Percentiles rank a stretch among this genome's conserved stretches.
phyloP scores from a whole-genome alignment of 2,329 filamentous ascomycete genomes.

The Venturiaceae sp. region DNA sequence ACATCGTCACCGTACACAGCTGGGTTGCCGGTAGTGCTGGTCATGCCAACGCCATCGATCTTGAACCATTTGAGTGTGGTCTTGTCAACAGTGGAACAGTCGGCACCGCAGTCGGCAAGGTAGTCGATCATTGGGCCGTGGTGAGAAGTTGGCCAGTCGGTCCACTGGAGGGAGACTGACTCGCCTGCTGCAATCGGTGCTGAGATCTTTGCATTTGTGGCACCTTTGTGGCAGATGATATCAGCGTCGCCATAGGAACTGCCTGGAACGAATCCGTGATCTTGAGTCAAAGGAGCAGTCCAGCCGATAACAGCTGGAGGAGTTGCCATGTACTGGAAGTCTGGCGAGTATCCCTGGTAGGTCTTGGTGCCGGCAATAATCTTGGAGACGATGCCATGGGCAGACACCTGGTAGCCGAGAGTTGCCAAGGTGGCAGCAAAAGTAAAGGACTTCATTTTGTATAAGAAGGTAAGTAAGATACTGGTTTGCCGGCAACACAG shows the following conservation, averaged over 20 bases:
- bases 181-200: conserved; percentile 51
- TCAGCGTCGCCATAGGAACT: conserved; percentile 16
- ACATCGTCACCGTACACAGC: conserved; percentile 45
- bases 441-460: conserved; percentile 1
- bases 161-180: conserved; percentile 44
- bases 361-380: conserved; percentile 8
- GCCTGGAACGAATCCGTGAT: conserved; percentile 2
- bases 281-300: conserved; percentile 6
- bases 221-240: conserved; percentile 54
- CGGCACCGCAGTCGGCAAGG: conserved; percentile 47
- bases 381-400: conserved; percentile 8
- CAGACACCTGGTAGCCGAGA: background rate
- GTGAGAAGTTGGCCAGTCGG: conserved; percentile 52
- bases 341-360: conserved; percentile 8
- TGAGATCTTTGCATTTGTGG: conserved; percentile 41
- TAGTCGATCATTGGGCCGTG: conserved; percentile 56
- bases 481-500: conserved; percentile 3
- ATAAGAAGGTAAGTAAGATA: background rate
- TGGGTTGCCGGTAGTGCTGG: conserved; percentile 12
- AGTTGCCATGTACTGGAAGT: conserved; percentile 9
- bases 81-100: conserved; percentile 47
- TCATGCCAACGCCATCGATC: conserved; percentile 44
- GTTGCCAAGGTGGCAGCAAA: conserved; percentile 4
- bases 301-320: conserved; percentile 8
- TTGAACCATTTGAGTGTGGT: conserved; percentile 50